Conservation (phyloP, 441 rosid genomes). For the Erodium trifolium region DNA sequence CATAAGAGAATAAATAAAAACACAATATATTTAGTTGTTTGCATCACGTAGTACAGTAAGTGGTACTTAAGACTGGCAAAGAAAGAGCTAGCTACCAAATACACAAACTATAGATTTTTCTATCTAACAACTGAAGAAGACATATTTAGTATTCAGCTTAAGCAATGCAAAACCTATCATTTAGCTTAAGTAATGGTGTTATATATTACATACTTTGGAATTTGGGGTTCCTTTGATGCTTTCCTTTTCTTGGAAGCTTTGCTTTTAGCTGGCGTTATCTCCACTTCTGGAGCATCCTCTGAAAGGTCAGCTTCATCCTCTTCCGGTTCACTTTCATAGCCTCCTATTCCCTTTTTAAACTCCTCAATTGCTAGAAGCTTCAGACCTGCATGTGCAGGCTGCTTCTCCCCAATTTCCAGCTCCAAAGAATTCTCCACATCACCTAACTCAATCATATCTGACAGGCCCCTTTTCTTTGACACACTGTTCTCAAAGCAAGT, state of each 20-base stretch:
- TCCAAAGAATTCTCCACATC: conserved; percentile 28
- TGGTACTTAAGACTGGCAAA: neutral
- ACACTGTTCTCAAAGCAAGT: conserved; percentile 36
- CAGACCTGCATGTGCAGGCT: conserved; percentile 23
- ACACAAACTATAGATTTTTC: neutral
- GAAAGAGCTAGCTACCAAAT: neutral
- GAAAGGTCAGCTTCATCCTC: conserved; percentile 31
- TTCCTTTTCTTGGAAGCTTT: conserved; percentile 63
- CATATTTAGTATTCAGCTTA: too few relatives aligned
- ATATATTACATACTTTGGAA: conserved; percentile 43
- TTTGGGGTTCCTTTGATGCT: conserved; percentile 44
- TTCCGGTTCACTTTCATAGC: conserved; percentile 50
- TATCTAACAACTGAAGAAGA: too few relatives aligned
- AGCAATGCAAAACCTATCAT: too few relatives aligned
- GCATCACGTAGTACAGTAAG: neutral
- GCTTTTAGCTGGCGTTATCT: conserved; percentile 28
- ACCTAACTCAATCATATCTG: conserved; percentile 26
- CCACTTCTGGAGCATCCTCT: conserved; percentile 22
- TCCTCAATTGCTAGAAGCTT: conserved; percentile 61
- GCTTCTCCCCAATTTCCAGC: conserved; percentile 31
- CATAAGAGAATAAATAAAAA: neutral
- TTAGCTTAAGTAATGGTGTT: too few relatives aligned
- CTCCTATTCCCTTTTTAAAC: conserved; percentile 52
- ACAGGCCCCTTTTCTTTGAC: conserved; percentile 36
- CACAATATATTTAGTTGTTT: neutral